Percentiles rank a stretch among this genome's conserved stretches.
These are phyloP conservation scores for Aspergillus floridensis DNA, from an alignment of 2,329 filamentous ascomycete genomes.

Conservation along the genomic window DNA sequence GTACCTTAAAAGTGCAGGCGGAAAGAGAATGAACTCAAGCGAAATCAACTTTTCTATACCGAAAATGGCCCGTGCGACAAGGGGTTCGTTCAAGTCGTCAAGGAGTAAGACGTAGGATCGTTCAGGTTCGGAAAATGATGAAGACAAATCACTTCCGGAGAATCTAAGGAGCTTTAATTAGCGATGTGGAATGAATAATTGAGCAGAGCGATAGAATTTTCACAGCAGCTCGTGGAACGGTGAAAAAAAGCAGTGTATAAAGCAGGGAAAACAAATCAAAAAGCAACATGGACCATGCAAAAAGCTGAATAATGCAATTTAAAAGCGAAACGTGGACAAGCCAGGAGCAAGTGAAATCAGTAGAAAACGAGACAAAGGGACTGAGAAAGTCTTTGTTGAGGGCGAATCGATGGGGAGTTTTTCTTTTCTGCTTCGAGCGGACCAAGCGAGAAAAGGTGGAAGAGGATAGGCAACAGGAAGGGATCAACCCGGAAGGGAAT, in stretches of 20 bases:
- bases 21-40: slow-evolving; percentile 22
- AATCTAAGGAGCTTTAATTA: not conserved
- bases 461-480: not conserved
- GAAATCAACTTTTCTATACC: slow-evolving; percentile 28
- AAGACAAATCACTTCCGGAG: slow-evolving; percentile 28
- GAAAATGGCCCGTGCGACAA: slow-evolving; percentile 36
- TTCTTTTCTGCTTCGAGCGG: not conserved
- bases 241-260: not conserved
- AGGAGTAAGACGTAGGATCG: slow-evolving; percentile 38
- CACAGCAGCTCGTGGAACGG: too few relatives aligned
- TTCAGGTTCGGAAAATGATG: slow-evolving; percentile 32
- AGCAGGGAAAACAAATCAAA: too few relatives aligned
- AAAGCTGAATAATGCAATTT: not conserved
- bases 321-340: not conserved
- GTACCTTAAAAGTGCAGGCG: slow-evolving; percentile 24
- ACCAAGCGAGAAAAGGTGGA: not conserved
- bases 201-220: not conserved
- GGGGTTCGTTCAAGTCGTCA: slow-evolving; percentile 42
- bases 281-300: not conserved
- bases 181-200: slow-evolving; percentile 12
- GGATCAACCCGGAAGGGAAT: not conserved
- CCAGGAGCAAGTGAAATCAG: not conserved
- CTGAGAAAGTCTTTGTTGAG: not conserved
- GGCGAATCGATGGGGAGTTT: not conserved
- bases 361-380: not conserved